Base-by-base conservation (phyloP, 1,284 basidiomycete genomes). In the Takashimella tepidaria region DNA sequence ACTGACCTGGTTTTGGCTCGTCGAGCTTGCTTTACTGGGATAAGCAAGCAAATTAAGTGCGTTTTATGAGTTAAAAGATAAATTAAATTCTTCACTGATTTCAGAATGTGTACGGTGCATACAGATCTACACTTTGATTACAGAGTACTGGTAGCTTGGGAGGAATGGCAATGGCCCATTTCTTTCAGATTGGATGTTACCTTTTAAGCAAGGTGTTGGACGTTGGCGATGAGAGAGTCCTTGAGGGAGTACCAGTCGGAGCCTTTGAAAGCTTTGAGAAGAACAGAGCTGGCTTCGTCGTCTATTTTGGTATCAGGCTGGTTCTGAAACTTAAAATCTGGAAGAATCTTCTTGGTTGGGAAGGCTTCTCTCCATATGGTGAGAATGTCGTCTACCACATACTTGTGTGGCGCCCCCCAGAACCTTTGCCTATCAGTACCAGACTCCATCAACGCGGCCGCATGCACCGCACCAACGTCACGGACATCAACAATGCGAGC, bases 311-410 rank as follows among this genome's bases (percentile, higher is more conserved):
- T 41, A 41, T 37, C 37, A 5, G 48, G 48, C 48, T 50, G 48
- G 2, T 42, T n/a, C 16, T 16, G 12, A 20, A 50, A 41, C 10
- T 42, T 13, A 22, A 47, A 24, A 19, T 53, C 40, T 3, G 24
- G 21, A 21, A 37, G 13, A 16, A 48, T 26, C 27, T 45, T 20
- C 2, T n/a, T 5, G 19, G 46, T 37, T 4, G 51, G 51, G 27
- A 37, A 52, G 4, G 45, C 45, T 26, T 47, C 51, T 6, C 51
- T 16, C 51, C 51, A 53, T n/a, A 47, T 47, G 11, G 20, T 16
- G 8, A 53, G 46, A n/a, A 53, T 47, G 10, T 53, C 46, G 31
- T 53, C 47, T n/a, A 53, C 13, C 31, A 49, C 20, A 11, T 16
- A 21, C 20, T 13, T 45, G 8, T 37, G 46, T 16, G 45, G 45